Evolutionary conservation across 2,329 filamentous ascomycete genomes (phyloP).

Genomic region (Ceratocystis smalleyi): DNA sequence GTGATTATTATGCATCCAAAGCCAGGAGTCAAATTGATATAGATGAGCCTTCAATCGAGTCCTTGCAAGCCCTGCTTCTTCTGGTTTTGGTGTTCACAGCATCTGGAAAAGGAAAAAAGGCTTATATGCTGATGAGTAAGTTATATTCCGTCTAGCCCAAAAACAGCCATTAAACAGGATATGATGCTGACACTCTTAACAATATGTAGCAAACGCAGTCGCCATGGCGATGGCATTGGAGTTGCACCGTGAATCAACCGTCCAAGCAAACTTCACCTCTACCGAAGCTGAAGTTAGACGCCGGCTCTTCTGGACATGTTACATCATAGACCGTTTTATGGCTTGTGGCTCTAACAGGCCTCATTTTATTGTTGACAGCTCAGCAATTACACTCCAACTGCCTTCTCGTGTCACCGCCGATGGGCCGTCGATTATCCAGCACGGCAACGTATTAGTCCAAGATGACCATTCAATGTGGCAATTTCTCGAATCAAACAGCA

Average conservation of each 20-base stretch:
- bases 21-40: slow-evolving; percentile 57
- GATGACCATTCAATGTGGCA: slow-evolving; percentile 56
- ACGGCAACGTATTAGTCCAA: slow-evolving; percentile 65
- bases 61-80: slow-evolving; percentile 58
- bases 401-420: slow-evolving; percentile 53
- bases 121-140: slow-evolving; percentile 71
- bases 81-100: slow-evolving; percentile 63
- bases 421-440: slow-evolving; percentile 44
- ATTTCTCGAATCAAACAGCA: slow-evolving; percentile 51
- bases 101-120: slow-evolving; percentile 64
- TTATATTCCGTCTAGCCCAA: background rate
- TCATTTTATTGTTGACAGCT: slow-evolving; percentile 63
- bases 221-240: slow-evolving; percentile 75
- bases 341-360: slow-evolving; percentile 69
- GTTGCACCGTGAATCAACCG: slow-evolving; percentile 60
- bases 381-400: slow-evolving; percentile 51
- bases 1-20: slow-evolving; percentile 57
- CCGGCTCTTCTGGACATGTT: slow-evolving; percentile 79
- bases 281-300: slow-evolving; percentile 60
- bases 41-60: slow-evolving; percentile 68
- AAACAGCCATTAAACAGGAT: background rate
- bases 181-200: slow-evolving; percentile 24
- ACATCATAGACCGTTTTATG: slow-evolving; percentile 70
- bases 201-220: slow-evolving; percentile 49
- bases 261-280: slow-evolving; percentile 24